Percentiles rank a stretch among this genome's conserved stretches.
These are phyloP conservation scores for Magnusiomyces suaveolens DNA, from an alignment of 1,139 yeast species.

Conservation along the genomic window DNA sequence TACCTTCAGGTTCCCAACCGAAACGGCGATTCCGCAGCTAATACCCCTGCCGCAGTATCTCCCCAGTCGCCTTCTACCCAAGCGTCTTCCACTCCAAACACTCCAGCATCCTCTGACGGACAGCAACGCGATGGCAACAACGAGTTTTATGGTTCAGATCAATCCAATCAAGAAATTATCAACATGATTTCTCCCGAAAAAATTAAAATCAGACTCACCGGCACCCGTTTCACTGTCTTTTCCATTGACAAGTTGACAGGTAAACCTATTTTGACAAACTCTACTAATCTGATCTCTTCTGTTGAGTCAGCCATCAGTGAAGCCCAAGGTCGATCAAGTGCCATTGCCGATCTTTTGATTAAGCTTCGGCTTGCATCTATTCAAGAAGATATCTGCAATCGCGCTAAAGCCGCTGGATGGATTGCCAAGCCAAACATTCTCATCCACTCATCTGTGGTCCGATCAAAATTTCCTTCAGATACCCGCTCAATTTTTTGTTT, in stretches of 20 bases:
- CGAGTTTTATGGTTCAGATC: not conserved
- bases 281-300: constrained; percentile 24
- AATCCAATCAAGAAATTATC: constrained; percentile 8
- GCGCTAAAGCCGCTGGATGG: constrained; percentile 32
- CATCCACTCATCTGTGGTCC: constrained; percentile 23
- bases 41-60: not conserved
- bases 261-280: constrained; percentile 26
- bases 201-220: constrained; percentile 23
- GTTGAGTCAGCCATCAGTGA: constrained; percentile 29
- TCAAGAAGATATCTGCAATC: constrained; percentile 28
- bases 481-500: constrained; percentile 26
- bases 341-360: constrained; percentile 24
- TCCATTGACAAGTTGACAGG: constrained; percentile 30
- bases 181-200: constrained; percentile 16
- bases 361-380: constrained; percentile 27
- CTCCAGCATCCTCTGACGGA: not conserved
- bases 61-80: constrained; percentile 2
- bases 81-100: constrained; percentile 3
- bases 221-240: constrained; percentile 21
- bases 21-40: not conserved
- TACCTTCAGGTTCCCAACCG: not conserved
- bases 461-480: constrained; percentile 20
- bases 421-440: constrained; percentile 22
- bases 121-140: not conserved
- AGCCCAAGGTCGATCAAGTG: constrained; percentile 20